Conservation (phyloP, 495 filamentous ascomycete genomes). For the Aspergillus sparsus region DNA sequence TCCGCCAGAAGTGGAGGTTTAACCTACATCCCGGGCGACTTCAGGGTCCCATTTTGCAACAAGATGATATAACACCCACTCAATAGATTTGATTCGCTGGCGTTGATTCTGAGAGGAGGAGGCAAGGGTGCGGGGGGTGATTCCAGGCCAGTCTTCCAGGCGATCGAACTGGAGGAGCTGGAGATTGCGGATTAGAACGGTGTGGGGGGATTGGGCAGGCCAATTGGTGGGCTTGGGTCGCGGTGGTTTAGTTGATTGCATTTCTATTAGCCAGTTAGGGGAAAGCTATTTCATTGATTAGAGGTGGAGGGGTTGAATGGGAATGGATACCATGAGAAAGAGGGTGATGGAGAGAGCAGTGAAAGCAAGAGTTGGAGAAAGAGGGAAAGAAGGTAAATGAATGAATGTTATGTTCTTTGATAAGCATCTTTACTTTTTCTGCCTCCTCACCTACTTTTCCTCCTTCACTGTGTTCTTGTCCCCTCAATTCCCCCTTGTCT, state of each 20-base stretch:
- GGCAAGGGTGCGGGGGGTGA: slow-evolving; percentile 64
- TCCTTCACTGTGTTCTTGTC: slow-evolving; percentile 9
- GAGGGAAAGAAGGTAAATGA: background rate
- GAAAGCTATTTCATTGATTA: slow-evolving; percentile 12
- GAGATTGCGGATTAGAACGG: slow-evolving; percentile 78
- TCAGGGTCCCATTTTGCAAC: slow-evolving; percentile 80
- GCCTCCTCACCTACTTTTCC: slow-evolving; percentile 7
- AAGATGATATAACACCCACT: slow-evolving; percentile 83
- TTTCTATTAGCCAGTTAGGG: slow-evolving; percentile 17
- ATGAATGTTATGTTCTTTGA: slow-evolving; percentile 16
- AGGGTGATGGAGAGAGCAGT: background rate
- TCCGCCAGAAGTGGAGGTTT: slow-evolving; percentile 3
- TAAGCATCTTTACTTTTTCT: slow-evolving; percentile 15
- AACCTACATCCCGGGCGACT: slow-evolving; percentile 63
- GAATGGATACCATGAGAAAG: background rate
- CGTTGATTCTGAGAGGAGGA: slow-evolving; percentile 72
- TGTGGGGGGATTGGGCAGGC: slow-evolving; percentile 52
- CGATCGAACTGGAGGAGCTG: slow-evolving; percentile 76
- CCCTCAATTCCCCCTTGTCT: background rate
- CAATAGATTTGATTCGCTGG: slow-evolving; percentile 72
- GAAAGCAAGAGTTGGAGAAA: background rate
- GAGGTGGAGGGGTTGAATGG: background rate
- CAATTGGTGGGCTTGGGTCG: slow-evolving; percentile 42
- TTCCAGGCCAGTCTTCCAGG: slow-evolving; percentile 72
- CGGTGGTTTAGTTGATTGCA: slow-evolving; percentile 37